phyloP scores from a whole-genome alignment of 129 eudicot species.

The Artemisia annua region DNA sequence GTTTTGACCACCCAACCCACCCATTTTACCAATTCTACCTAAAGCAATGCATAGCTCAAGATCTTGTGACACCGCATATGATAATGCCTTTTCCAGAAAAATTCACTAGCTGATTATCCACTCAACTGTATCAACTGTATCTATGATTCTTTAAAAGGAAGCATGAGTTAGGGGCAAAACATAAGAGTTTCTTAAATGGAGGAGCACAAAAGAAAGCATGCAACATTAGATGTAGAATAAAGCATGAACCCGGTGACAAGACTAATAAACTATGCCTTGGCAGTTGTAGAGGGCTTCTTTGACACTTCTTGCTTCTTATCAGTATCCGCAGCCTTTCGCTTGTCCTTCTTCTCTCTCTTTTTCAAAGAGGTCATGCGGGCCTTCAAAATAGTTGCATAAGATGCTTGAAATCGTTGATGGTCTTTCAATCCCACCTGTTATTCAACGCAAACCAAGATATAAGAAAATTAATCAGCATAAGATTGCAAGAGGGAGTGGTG shows the following conservation, averaged over 20 bases:
- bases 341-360: constrained; percentile 91
- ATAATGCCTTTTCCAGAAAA: constrained; percentile 22
- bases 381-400: constrained; percentile 80
- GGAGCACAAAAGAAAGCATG: constrained; percentile 1
- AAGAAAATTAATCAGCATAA: background rate
- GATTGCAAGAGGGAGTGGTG: background rate
- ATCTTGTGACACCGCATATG: constrained; percentile 2
- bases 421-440: constrained; percentile 76
- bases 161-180: constrained; percentile 9
- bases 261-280: constrained; percentile 27
- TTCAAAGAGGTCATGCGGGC: constrained; percentile 90
- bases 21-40: background rate
- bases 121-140: constrained; percentile 15
- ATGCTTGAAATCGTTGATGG: constrained; percentile 96
- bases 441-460: background rate
- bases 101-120: constrained; percentile 17
- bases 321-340: constrained; percentile 61
- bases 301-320: constrained; percentile 52
- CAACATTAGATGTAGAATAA: constrained; percentile 10
- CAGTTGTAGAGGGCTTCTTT: constrained; percentile 45
- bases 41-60: constrained; percentile 8
- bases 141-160: constrained; percentile 19
- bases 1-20: constrained; percentile 9
- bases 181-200: constrained; percentile 18
- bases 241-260: constrained; percentile 8